A percentile compares a stretch with the other conserved stretches of the same genome.
Evolutionary conservation across 768 basidiomycete genomes (phyloP).

Genomic region (Gautieria morchelliformis): DNA sequence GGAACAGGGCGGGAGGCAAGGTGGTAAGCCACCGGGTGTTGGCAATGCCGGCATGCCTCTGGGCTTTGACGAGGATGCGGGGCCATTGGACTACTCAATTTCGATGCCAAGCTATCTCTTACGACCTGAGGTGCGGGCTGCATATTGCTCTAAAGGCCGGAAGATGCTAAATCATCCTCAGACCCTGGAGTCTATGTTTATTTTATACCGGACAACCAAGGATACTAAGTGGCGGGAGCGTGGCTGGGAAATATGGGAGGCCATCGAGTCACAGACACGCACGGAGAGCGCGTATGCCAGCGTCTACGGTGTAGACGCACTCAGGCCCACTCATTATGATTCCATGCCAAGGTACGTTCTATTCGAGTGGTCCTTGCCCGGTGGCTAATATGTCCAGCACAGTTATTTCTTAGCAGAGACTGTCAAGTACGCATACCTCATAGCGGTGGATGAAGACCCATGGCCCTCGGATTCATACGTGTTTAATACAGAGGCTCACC

Average conservation of each 20-base stretch:
- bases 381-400: not conserved
- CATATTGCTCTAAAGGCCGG: not conserved
- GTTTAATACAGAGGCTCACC: conserved; percentile 59
- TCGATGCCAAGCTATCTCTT: conserved; percentile 7
- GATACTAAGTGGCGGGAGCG: conserved; percentile 16
- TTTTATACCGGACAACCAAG: conserved; percentile 11
- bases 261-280: conserved; percentile 12
- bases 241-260: conserved; percentile 18
- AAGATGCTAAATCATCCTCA: not conserved
- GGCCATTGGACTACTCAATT: conserved; percentile 10
- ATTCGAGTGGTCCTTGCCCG: not conserved
- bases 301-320: not conserved
- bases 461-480: conserved; percentile 37
- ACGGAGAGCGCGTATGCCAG: conserved; percentile 14
- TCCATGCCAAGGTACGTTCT: conserved; percentile 8
- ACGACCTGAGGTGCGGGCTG: conserved; percentile 13
- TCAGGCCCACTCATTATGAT: not conserved
- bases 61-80: not conserved
- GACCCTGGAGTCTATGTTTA: conserved; percentile 15
- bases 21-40: conserved; percentile 13
- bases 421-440: conserved; percentile 62
- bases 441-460: conserved; percentile 57
- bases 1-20: conserved; percentile 8
- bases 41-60: not conserved
- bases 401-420: conserved; percentile 52